Base-by-base conservation (phyloP, 2,329 filamentous ascomycete species). In the Ascochyta clinopodiicola region DNA sequence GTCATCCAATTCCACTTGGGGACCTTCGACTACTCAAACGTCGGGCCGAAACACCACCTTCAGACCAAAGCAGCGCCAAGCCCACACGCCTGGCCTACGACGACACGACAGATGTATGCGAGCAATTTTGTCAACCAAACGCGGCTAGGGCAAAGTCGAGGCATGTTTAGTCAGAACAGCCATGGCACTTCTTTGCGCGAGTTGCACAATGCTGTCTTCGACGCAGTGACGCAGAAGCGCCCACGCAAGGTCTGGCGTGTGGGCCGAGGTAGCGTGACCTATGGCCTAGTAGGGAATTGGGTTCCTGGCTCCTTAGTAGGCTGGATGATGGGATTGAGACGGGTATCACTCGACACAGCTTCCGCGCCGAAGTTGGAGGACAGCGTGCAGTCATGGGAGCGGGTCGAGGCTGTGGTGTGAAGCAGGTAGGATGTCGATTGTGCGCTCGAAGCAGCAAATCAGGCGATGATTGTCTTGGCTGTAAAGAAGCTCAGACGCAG, bases 1-100 rank as follows among this genome's bases (percentile, higher is more conserved):
- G 90, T 97, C 19, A 89, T 90, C 1, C 92, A 97, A 71, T 83
- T 99, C 73, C 92, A 94, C 76, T 86, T 98, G 1, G 95, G 95
- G 55, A 93, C 91, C 21, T 92, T 99, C 72, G 94, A 98, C 76
- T 87, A 94, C 66, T 86, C 87, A 6, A 82, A 87, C 59, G 87
- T 88, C 17, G 78, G 77, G 2, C 73, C 71, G 15, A 77, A 76
- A 71, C 79, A 69, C 63, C 71, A 64, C 57, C 70, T 66, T 66
- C 79, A 68, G 70, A 71, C 64, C 21, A 61, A 67, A 9, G 62
- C 59, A 6, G 61, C 60, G 5, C 57, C 76, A 68, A 66, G 74
- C 71, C 66, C 71, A 59, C 66, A 68, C 39, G 73, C 74, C 40
- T 77, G 75, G 75, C 72, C 74, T 10, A 59, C 71, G 17, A 69